These are phyloP conservation scores for Ceratocystis colombiana DNA, from an alignment of 2,329 filamentous ascomycete genomes.

Conservation along the genomic window DNA sequence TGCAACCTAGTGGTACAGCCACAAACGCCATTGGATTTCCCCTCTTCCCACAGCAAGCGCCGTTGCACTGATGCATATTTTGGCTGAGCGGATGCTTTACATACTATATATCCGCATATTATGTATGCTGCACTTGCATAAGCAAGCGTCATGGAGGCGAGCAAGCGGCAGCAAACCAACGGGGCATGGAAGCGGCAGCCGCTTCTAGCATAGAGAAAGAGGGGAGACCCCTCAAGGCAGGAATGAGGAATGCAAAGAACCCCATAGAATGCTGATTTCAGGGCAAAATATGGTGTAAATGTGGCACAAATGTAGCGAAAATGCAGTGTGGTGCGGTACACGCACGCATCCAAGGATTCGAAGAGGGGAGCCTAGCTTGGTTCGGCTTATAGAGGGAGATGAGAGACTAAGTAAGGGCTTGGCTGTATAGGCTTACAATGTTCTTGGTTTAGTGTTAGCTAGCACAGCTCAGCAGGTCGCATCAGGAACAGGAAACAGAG, in stretches of 20 bases:
- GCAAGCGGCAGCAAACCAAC: background rate
- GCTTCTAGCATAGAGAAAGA: background rate
- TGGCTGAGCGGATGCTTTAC: too few species aligned
- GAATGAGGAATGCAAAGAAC: background rate
- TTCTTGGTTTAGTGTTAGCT: background rate
- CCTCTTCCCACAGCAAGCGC: too few species aligned
- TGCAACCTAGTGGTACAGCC: background rate
- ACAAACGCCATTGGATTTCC: background rate
- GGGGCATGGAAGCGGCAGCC: background rate
- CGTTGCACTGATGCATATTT: too few species aligned
- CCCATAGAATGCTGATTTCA: background rate
- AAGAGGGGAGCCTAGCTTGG: background rate
- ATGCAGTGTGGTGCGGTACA: background rate
- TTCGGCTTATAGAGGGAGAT: conserved; percentile 3
- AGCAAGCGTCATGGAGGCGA: background rate
- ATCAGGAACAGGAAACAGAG: background rate
- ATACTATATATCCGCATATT: background rate
- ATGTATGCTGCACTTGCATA: background rate
- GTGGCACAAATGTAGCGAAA: background rate
- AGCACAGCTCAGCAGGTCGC: background rate
- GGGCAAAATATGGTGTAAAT: background rate
- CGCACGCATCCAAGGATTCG: background rate
- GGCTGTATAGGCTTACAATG: conserved; percentile 5
- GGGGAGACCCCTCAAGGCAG: background rate
- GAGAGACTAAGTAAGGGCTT: background rate